Evolutionary conservation across 257 asterid genomes (phyloP).

Genomic region (Solanum piurae): DNA sequence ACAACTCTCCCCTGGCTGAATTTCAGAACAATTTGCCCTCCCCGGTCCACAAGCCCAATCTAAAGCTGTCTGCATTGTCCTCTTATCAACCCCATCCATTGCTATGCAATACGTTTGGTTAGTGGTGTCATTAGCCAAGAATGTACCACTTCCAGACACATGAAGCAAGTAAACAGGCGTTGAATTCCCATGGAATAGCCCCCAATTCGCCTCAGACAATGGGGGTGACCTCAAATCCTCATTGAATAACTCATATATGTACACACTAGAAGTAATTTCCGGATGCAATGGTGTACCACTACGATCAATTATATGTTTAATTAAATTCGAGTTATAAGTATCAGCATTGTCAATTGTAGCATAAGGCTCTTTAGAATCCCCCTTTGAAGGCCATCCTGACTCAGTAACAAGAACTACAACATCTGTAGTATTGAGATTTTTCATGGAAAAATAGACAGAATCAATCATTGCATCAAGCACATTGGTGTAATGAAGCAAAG

Average conservation of each 20-base stretch:
- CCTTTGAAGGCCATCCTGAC: slow-evolving; percentile 95
- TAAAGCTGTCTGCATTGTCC: slow-evolving; percentile 79
- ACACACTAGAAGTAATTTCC: slow-evolving; percentile 68
- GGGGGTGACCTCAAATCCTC: slow-evolving; percentile 94
- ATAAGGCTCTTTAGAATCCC: slow-evolving; percentile 86
- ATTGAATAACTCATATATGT: slow-evolving; percentile 79
- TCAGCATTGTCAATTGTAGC: slow-evolving; percentile 84
- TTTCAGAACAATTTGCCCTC: slow-evolving; percentile 85
- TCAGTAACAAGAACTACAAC: slow-evolving; percentile 73
- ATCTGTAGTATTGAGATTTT: slow-evolving; percentile 68
- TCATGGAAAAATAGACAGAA: slow-evolving; percentile 89
- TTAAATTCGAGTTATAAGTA: slow-evolving; percentile 77
- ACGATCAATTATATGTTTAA: slow-evolving; percentile 63
- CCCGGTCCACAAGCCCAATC: slow-evolving; percentile 99
- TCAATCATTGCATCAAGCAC: slow-evolving; percentile 95
- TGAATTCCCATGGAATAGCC: slow-evolving; percentile 70
- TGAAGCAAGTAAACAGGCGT: slow-evolving; percentile 92
- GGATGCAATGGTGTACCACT: slow-evolving; percentile 91
- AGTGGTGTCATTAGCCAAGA: slow-evolving; percentile 87
- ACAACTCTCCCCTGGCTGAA: slow-evolving; percentile 94
- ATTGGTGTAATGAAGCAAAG: slow-evolving; percentile 79
- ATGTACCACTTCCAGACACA: slow-evolving; percentile 84
- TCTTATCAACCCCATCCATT: slow-evolving; percentile 52
- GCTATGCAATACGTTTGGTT: slow-evolving; percentile 81
- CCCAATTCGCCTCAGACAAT: slow-evolving; percentile 88